Evolutionary conservation across 345 rosid genomes (phyloP).

Genomic region (Noccaea bulbosa): DNA sequence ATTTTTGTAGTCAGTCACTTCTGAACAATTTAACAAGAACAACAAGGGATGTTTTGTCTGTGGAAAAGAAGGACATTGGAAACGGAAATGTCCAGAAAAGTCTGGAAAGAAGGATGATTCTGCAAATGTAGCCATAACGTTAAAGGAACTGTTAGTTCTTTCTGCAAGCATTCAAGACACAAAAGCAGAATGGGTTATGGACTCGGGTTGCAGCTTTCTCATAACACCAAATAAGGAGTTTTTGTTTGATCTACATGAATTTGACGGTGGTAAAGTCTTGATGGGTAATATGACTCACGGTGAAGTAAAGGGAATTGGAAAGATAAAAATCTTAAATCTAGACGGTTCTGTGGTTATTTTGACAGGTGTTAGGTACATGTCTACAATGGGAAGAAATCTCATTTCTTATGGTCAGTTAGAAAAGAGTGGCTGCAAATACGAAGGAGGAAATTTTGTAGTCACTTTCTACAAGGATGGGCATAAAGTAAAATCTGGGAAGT

Average conservation of each 20-base stretch:
- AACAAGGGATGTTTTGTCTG: too few relatives aligned
- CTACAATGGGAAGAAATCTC: not conserved
- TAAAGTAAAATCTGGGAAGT: too few relatives aligned
- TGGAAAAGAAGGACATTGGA: too few relatives aligned
- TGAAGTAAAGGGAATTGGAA: not conserved
- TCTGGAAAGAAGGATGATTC: too few relatives aligned
- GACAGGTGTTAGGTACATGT: not conserved
- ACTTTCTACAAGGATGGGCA: too few relatives aligned
- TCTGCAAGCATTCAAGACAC: not conserved
- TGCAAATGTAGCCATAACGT: too few relatives aligned
- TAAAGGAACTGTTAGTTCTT: too few relatives aligned
- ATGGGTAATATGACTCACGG: not conserved
- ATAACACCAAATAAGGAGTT: not conserved
- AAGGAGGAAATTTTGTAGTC: not conserved
- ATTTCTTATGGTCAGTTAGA: not conserved
- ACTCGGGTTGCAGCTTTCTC: not conserved
- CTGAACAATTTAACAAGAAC: too few relatives aligned
- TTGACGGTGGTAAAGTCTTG: not conserved
- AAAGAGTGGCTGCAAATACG: not conserved
- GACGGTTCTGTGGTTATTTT: not conserved
- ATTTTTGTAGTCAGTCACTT: too few relatives aligned
- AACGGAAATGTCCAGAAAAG: too few relatives aligned
- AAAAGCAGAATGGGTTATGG: not conserved
- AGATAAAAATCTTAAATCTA: not conserved
- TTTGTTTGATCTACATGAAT: not conserved